Percentiles rank a stretch among this genome's conserved stretches.
Evolutionary conservation across 208 protist species (phyloP).

Genomic region (Trypanosoma caninum): DNA sequence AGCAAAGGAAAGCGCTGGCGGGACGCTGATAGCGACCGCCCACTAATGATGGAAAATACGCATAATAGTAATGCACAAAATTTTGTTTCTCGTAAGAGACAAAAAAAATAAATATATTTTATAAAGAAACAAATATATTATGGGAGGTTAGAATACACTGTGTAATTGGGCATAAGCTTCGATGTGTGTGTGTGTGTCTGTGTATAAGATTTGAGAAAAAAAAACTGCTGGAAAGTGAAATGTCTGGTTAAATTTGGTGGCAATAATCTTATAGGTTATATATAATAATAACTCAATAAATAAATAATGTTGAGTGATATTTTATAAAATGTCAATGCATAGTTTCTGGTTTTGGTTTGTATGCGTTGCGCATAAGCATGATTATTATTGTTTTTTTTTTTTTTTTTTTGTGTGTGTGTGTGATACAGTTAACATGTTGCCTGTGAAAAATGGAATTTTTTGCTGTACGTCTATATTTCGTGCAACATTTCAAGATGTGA

Average conservation of each 20-base stretch:
- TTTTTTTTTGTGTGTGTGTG: not conserved
- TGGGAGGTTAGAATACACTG: too few species aligned
- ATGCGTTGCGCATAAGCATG: too few species aligned
- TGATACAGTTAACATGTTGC: not conserved
- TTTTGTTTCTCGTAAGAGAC: slow-evolving; percentile 39
- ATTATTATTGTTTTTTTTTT: not conserved
- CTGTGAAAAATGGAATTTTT: not conserved
- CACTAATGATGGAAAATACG: slow-evolving; percentile 29
- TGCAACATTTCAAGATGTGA: slow-evolving; percentile 1
- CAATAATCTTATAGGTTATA: too few species aligned
- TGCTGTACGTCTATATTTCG: not conserved
- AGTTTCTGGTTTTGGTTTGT: not conserved
- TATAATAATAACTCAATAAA: too few species aligned
- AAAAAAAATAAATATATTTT: slow-evolving; percentile 23
- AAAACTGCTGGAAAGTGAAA: too few species aligned
- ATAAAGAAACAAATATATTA: not conserved
- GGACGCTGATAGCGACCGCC: too few species aligned
- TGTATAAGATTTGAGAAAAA: not conserved
- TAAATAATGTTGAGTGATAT: too few species aligned
- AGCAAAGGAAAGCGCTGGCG: slow-evolving; percentile 18
- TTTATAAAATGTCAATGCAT: too few species aligned
- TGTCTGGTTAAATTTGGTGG: too few species aligned
- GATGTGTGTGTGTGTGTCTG: not conserved
- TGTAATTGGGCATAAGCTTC: too few species aligned
- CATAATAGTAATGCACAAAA: slow-evolving; percentile 65